A percentile compares a stretch with the other conserved stretches of the same genome.
phyloP scores from a whole-genome alignment of 2,329 filamentous ascomycete genomes.

The Fusarium sp. region DNA sequence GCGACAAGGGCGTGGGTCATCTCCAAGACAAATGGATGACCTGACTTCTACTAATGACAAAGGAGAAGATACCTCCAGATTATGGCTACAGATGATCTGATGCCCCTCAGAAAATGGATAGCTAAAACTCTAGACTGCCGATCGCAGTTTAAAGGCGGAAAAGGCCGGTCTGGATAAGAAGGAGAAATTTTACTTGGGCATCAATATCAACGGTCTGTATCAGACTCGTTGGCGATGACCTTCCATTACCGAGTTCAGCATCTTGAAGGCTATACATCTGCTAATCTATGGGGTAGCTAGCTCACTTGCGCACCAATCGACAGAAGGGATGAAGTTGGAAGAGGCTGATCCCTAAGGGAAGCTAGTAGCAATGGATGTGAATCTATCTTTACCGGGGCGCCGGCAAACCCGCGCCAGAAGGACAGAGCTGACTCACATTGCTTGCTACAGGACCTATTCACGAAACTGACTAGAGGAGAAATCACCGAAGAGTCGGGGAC shows the following conservation, averaged over 20 bases:
- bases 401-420: conserved; percentile 4
- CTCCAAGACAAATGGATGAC: not conserved
- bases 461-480: not conserved
- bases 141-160: conserved; percentile 14
- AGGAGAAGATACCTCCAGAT: not conserved
- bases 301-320: conserved; percentile 38
- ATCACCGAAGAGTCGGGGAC: not conserved
- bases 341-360: conserved; percentile 26
- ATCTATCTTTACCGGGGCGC: conserved; percentile 19
- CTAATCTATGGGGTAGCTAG: not conserved
- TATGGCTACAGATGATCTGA: conserved; percentile 11
- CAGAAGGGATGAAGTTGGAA: conserved; percentile 1
- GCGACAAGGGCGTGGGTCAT: conserved; percentile 2
- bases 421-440: not conserved
- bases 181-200: conserved; percentile 22
- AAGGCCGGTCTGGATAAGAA: not conserved
- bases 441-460: too few species aligned
- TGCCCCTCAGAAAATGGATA: not conserved
- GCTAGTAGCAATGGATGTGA: conserved; percentile 4
- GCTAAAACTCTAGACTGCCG: conserved; percentile 11
- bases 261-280: not conserved
- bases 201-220: conserved; percentile 22
- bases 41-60: not conserved
- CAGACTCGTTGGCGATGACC: conserved; percentile 8
- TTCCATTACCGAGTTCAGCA: not conserved